These are phyloP conservation scores for Aspergillus amoenus DNA, from an alignment of 2,329 filamentous ascomycete genomes.

Conservation along the genomic window DNA sequence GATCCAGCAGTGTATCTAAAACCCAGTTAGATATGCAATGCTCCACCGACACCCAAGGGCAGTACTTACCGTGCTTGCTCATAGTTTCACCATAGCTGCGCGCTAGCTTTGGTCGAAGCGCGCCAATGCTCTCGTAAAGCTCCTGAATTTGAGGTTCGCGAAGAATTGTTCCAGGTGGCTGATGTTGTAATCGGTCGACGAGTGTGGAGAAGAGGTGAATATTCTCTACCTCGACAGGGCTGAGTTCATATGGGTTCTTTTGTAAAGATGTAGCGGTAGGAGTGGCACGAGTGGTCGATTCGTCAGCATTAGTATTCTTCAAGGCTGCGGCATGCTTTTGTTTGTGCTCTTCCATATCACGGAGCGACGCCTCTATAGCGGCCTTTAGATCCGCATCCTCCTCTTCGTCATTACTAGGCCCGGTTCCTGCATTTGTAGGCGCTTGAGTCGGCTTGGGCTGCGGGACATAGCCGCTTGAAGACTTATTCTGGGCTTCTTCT, in stretches of 20 bases:
- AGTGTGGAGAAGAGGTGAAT: slow-evolving; percentile 94
- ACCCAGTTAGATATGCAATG: slow-evolving; percentile 18
- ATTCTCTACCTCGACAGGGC: slow-evolving; percentile 90
- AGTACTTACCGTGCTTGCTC: slow-evolving; percentile 92
- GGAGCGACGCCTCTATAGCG: slow-evolving; percentile 89
- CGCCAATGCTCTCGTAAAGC: slow-evolving; percentile 94
- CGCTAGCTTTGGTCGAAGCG: slow-evolving; percentile 86
- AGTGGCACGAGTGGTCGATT: slow-evolving; percentile 48
- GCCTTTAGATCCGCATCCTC: slow-evolving; percentile 92
- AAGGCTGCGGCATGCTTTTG: slow-evolving; percentile 80
- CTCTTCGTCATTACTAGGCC: slow-evolving; percentile 61
- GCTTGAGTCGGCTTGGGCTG: slow-evolving; percentile 51
- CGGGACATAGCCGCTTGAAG: slow-evolving; percentile 68
- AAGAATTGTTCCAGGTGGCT: slow-evolving; percentile 93
- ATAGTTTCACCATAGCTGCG: slow-evolving; percentile 97
- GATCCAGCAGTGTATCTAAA: slow-evolving; percentile 82
- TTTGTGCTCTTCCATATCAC: slow-evolving; percentile 98
- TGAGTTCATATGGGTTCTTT: slow-evolving; percentile 93
- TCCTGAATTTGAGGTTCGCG: slow-evolving; percentile 97
- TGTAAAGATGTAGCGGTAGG: slow-evolving; percentile 58
- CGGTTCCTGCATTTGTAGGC: slow-evolving; percentile 46
- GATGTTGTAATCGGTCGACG: slow-evolving; percentile 90
- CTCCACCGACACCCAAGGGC: background rate
- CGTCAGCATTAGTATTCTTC: slow-evolving; percentile 70
- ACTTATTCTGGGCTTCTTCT: slow-evolving; percentile 80